Conservation (phyloP, 75 land plant genomes). For the Gnetum montanum region DNA sequence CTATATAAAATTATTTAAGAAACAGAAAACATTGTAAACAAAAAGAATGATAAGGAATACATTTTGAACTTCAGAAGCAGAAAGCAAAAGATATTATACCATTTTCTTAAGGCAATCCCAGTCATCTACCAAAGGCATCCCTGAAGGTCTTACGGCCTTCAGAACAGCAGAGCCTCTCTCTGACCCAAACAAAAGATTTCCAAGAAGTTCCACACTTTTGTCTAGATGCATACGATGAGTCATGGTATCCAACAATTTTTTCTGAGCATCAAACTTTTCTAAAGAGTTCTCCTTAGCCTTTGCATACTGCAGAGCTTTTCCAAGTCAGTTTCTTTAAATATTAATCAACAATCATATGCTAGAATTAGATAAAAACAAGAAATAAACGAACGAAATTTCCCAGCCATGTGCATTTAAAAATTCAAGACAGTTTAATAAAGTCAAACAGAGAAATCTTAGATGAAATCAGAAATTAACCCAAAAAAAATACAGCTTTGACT, state of each 20-base stretch:
- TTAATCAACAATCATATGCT: background rate
- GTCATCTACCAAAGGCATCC: conserved; percentile 73
- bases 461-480: background rate
- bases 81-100: conserved; percentile 26
- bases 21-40: background rate
- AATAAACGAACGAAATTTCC: background rate
- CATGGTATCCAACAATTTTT: conserved; percentile 41
- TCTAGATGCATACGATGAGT: conserved; percentile 62
- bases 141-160: conserved; percentile 31
- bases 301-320: conserved; percentile 41
- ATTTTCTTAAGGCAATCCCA: conserved; percentile 79
- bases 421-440: background rate
- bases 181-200: conserved; percentile 60
- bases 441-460: background rate
- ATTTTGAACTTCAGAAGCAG: background rate
- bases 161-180: conserved; percentile 27
- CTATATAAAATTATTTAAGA: background rate
- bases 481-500: background rate
- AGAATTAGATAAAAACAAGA: background rate
- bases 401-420: background rate
- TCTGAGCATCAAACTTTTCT: conserved; percentile 30
- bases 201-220: conserved; percentile 52
- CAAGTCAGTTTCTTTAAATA: background rate
- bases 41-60: background rate
- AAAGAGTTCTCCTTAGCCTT: conserved; percentile 27